Evolutionary conservation across 129 eudicot genomes (phyloP), one percentile per base, ranked within the genome.

Genomic region (Saussurea involucrata): DNA sequence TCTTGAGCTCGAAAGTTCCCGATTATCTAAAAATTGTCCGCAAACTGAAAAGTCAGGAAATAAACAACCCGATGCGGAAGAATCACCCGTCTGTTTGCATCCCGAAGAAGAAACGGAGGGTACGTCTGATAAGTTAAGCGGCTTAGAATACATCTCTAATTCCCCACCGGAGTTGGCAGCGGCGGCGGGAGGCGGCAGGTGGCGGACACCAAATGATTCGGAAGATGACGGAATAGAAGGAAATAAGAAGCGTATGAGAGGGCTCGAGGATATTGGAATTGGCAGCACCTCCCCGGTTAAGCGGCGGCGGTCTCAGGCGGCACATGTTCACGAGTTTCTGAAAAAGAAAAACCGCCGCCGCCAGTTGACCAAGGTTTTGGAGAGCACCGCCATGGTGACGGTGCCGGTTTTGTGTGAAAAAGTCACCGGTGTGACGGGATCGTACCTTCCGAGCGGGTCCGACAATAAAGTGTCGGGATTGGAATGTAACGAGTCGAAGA

Each of bases 221-320:
- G 96, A 90, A 76, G 97, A 93, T 63, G 96, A 87, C 69, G 96
- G 88, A 55, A 72, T 71, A 3, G 95, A 88, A 84, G 89, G 92
- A 55, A 81, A 73, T 11, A 90, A 84, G 82, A 93, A 87, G 78
- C 96, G 93, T 8, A 90, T 93, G 93, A 81, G 78, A 72, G 98
- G 98, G 71, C 90, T 93, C 3, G 87, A 84, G 60, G 97, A 93
- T 72, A 80, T 90, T n/a, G 96, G 93, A 4, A 68, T 74, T 57
- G 85, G 86, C 6, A 85, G 79, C 17, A 49, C 46, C 6, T 69
- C 96, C 21, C 78, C 90, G 15, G 34, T 83, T 28, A 90, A 89
- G 76, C 79, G 89, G 71, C 89, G 83, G 78, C 83, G 96, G 78
- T 82, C 93, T 65, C 84, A 80, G 28, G 87, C 77, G 66, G 86